phyloP scores from a whole-genome alignment of 352 stramenopile genomes.

The Pilasporangium apinafurcum region DNA sequence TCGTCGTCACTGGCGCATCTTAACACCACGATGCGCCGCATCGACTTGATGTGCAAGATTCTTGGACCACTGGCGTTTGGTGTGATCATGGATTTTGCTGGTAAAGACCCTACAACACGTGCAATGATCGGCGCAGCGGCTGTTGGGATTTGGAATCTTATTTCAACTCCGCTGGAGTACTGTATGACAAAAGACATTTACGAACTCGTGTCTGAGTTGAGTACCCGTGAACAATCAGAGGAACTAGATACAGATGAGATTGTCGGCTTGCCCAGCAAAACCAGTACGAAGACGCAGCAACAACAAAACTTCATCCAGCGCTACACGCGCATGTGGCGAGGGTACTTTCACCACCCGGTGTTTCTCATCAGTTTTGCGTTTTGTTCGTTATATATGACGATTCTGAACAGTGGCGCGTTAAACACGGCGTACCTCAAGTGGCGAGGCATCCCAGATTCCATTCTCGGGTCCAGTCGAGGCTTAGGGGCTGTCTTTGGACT shows the following conservation, averaged over 20 bases:
- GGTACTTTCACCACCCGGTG: conserved; percentile 44
- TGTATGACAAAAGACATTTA: conserved; percentile 70
- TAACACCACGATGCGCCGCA: conserved; percentile 77
- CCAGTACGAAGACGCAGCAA: conserved; percentile 3
- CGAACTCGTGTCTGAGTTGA: conserved; percentile 35
- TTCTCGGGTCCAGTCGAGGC: conserved; percentile 37
- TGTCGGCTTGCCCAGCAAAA: too few relatives aligned
- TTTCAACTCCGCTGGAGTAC: conserved; percentile 75
- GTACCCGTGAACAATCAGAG: conserved; percentile 16
- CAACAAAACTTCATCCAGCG: conserved; percentile 12
- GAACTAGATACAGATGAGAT: conserved; percentile 12
- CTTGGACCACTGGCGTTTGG: conserved; percentile 66
- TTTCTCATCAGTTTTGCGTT: conserved; percentile 50
- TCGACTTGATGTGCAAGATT: conserved; percentile 79
- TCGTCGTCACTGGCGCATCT: conserved; percentile 40
- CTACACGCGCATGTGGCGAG: conserved; percentile 31
- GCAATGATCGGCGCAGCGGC: conserved; percentile 55
- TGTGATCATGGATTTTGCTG: conserved; percentile 78
- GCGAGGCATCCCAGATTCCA: conserved; percentile 38
- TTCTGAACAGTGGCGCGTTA: conserved; percentile 33
- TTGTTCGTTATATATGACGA: conserved; percentile 53
- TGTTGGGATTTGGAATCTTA: conserved; percentile 73
- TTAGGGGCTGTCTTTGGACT: conserved; percentile 39
- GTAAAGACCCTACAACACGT: conserved; percentile 45
- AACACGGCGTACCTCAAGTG: conserved; percentile 62